A percentile compares a stretch with the other conserved stretches of the same genome.
phyloP scores from a whole-genome alignment of 2,329 filamentous ascomycete genomes.

The Pseudogymnoascus sp. region DNA sequence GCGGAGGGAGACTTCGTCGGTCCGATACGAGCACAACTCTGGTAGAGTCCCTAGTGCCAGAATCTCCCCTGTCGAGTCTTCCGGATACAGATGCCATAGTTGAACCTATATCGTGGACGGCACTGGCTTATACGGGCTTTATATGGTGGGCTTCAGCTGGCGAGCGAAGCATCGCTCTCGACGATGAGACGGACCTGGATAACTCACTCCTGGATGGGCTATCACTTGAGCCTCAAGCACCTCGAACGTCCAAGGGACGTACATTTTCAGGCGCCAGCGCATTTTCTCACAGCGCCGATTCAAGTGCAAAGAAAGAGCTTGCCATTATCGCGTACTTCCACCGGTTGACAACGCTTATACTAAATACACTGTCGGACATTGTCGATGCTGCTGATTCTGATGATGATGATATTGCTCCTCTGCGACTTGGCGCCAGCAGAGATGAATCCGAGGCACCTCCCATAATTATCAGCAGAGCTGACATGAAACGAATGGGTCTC shows the following conservation, averaged over 20 bases:
- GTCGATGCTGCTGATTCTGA: conserved; percentile 38
- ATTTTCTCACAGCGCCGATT: conserved; percentile 10
- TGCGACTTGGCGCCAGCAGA: conserved; percentile 36
- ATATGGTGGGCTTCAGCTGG: conserved; percentile 88
- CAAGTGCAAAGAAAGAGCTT: conserved; percentile 43
- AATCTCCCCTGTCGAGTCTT: conserved; percentile 33
- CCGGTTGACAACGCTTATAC: conserved; percentile 57
- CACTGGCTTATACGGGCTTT: conserved; percentile 71
- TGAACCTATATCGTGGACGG: conserved; percentile 59
- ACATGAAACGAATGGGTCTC: conserved; percentile 63
- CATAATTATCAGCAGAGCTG: conserved; percentile 52
- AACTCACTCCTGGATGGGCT: conserved; percentile 47
- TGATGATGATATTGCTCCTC: conserved; percentile 24
- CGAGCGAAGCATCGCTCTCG: conserved; percentile 55
- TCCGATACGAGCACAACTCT: not conserved
- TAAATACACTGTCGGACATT: conserved; percentile 53
- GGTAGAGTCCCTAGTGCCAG: not conserved
- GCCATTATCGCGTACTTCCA: conserved; percentile 76
- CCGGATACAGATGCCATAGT: conserved; percentile 44
- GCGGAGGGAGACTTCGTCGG: not conserved
- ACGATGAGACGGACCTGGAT: conserved; percentile 51
- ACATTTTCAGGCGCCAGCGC: conserved; percentile 33
- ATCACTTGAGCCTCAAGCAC: conserved; percentile 26
- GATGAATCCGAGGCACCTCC: conserved; percentile 23
- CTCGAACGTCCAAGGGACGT: conserved; percentile 14